A percentile compares a stretch with the other conserved stretches of the same genome.
These are phyloP conservation scores for Penicillium lividum DNA, from an alignment of 495 filamentous ascomycete genomes.

Conservation along the genomic window DNA sequence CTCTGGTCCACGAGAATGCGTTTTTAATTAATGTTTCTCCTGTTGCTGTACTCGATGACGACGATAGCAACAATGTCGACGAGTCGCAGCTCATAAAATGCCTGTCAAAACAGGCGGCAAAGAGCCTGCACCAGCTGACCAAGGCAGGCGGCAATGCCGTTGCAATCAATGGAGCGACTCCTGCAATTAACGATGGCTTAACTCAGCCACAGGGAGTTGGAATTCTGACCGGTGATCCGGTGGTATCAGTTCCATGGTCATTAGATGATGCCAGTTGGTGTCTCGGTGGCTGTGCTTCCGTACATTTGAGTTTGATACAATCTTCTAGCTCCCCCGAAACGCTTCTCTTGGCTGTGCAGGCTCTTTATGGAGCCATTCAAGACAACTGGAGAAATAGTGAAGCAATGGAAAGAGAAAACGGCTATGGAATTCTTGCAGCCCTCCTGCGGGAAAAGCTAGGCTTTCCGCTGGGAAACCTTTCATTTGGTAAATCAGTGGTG, in stretches of 20 bases:
- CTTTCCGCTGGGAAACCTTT: conserved; percentile 31
- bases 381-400: conserved; percentile 97
- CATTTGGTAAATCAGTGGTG: conserved; percentile 37
- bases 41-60: conserved; percentile 72
- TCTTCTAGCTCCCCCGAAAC: conserved; percentile 65
- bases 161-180: conserved; percentile 84
- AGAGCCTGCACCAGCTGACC: conserved; percentile 69
- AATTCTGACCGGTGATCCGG: conserved; percentile 80
- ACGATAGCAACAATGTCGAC: conserved; percentile 65
- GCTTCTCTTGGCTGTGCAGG: conserved; percentile 74
- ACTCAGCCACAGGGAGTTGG: conserved; percentile 74
- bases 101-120: conserved; percentile 71
- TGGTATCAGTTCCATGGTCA: conserved; percentile 73
- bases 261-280: conserved; percentile 94
- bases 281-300: conserved; percentile 80
- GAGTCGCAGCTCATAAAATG: conserved; percentile 74
- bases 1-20: conserved; percentile 75
- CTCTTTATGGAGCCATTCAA: conserved; percentile 79
- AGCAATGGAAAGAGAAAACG: conserved; percentile 94
- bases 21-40: conserved; percentile 87
- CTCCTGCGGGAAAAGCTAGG: conserved; percentile 76
- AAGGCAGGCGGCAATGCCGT: conserved; percentile 73
- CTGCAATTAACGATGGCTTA: conserved; percentile 86
- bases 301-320: conserved; percentile 82
- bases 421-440: conserved; percentile 82